These are phyloP conservation scores for Curvularia hawaiiensis DNA, from an alignment of 2,329 filamentous ascomycete genomes.

Conservation along the genomic window DNA sequence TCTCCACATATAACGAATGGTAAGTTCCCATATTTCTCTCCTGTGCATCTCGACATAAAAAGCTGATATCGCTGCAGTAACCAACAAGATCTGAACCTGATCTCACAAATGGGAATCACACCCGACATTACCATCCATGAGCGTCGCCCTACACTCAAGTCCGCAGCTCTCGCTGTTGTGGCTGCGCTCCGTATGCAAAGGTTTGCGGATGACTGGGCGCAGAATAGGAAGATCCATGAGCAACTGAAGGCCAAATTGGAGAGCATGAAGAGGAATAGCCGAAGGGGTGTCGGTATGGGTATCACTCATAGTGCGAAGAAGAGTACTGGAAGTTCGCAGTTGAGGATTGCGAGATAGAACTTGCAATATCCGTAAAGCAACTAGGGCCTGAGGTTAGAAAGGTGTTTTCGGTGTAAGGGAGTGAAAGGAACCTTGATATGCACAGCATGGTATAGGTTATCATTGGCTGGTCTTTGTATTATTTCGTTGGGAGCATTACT, in stretches of 20 bases:
- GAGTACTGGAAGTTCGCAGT: slow-evolving; percentile 52
- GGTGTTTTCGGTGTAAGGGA: slow-evolving; percentile 25
- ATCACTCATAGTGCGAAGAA: slow-evolving; percentile 49
- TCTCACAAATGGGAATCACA: slow-evolving; percentile 79
- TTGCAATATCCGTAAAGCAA: background rate
- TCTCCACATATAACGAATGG: slow-evolving; percentile 88
- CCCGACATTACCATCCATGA: slow-evolving; percentile 54
- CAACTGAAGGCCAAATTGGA: slow-evolving; percentile 53
- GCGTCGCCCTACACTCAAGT: slow-evolving; percentile 54
- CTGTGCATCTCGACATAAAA: slow-evolving; percentile 7
- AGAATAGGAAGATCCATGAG: slow-evolving; percentile 56
- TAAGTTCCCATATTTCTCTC: slow-evolving; percentile 57
- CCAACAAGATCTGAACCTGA: slow-evolving; percentile 84
- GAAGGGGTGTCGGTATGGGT: slow-evolving; percentile 24
- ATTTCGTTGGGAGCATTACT: too few species aligned
- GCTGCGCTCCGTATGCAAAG: slow-evolving; percentile 59
- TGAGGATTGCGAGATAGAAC: slow-evolving; percentile 26
- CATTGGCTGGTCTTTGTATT: background rate
- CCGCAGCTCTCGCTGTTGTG: slow-evolving; percentile 56
- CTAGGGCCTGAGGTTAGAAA: background rate
- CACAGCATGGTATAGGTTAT: slow-evolving; percentile 18
- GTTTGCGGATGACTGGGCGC: slow-evolving; percentile 56
- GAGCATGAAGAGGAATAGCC: slow-evolving; percentile 46
- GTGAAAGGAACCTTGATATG: slow-evolving; percentile 40
- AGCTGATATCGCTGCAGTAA: slow-evolving; percentile 66